phyloP scores from a whole-genome alignment of 306 rosid genomes.

The Astragalus glycyphyllos region DNA sequence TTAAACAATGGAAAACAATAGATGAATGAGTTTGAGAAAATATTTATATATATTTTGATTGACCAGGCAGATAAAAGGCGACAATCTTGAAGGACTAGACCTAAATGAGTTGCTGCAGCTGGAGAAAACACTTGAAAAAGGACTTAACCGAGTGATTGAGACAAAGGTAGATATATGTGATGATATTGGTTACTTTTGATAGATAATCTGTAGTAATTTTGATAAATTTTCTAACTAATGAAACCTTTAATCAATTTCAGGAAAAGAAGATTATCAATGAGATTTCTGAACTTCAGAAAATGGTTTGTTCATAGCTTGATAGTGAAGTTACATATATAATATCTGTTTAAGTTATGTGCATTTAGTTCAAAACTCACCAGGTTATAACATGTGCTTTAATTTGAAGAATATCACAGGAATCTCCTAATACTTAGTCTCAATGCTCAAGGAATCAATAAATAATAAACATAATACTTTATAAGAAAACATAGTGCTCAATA shows the following conservation, averaged over 20 bases:
- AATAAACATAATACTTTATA: no score
- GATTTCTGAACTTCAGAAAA: constrained; percentile 40
- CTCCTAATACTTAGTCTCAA: no score
- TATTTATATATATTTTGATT: constrained; percentile 14
- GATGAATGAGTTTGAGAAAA: constrained; percentile 2
- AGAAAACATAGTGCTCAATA: no score
- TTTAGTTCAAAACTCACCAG: background rate
- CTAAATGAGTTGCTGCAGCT: constrained; percentile 42
- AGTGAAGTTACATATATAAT: background rate
- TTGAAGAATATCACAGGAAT: background rate
- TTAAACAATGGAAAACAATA: background rate
- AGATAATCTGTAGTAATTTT: background rate
- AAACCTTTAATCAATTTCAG: constrained; percentile 43
- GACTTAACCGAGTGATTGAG: constrained; percentile 38
- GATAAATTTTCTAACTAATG: constrained; percentile 4
- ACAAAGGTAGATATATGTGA: constrained; percentile 24
- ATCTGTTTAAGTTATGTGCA: background rate
- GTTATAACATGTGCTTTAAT: background rate
- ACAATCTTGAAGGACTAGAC: constrained; percentile 44
- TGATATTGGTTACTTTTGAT: background rate
- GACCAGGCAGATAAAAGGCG: constrained; percentile 44
- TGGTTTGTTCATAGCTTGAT: constrained; percentile 39
- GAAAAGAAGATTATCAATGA: constrained; percentile 39
- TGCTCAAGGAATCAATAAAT: no score
- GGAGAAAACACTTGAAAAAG: constrained; percentile 44